Evolutionary conservation across 2,329 filamentous ascomycete genomes (phyloP), one percentile per base, ranked within the genome.

Genomic region (Pseudogymnoascus sp.): DNA sequence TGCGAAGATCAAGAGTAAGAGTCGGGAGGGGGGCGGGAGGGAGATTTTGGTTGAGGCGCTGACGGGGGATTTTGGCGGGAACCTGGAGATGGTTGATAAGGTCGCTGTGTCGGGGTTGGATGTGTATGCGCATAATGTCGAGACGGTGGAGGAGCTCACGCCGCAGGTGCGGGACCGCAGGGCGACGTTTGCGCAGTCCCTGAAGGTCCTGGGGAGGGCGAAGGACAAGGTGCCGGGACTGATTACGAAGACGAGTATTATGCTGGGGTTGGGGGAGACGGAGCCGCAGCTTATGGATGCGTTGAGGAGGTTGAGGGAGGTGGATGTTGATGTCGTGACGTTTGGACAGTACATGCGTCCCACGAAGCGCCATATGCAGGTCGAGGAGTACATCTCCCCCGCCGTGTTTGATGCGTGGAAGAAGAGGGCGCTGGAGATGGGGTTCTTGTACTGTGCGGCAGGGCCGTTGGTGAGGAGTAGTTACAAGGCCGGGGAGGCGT

Each of bases 301-400:
- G 0, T 77, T 97, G 65, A 84, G 81, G 74, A 85, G 86, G 74
- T 82, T 99, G 11, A 85, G 95, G 64, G 87, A 87, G 68, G 83
- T 86, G 64, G 80, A 90, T 65, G 93, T 97, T 53, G 95, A 99
- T 70, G 91, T 99, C 11, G 92, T 99, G 64, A 99, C 95, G 0
- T 99, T 99, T 70, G 95, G 95, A n/a, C 95, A 99, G 80, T 99
- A 99, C 80, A 99, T 99, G 95, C 90, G 93, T 10, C 95, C 95
- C 1, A 99, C 95, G 4, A 99, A 97, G 81, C 86, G 93, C 50
- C 95, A 99, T 76, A 93, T 99, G 85, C 88, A 96, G 76, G 95
- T 99, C 33, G 89, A 96, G 72, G 91, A 93, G 75, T 99, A 99
- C 74, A 85, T 99, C 56, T 93, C 92, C 0, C 95, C 95, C 0